Conservation (phyloP, 257 asterid genomes). For the Jacaranda mimosifolia region DNA sequence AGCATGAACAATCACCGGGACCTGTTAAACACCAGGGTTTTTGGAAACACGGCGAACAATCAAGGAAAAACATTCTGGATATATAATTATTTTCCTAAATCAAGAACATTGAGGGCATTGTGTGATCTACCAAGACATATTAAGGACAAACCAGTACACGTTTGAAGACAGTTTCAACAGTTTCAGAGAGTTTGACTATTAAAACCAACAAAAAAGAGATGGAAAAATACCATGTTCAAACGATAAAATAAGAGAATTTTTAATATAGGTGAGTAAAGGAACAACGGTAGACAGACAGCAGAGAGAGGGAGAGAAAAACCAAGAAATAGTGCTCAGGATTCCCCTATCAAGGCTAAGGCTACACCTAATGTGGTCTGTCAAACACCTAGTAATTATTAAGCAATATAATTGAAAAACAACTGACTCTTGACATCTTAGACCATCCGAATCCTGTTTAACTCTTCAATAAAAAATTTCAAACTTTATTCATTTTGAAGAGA, state of each 20-base stretch:
- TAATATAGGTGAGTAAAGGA: background rate
- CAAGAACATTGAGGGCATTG: background rate
- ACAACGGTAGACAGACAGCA: background rate
- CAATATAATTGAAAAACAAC: background rate
- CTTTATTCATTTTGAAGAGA: background rate
- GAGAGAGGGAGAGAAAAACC: background rate
- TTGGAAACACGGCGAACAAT: background rate
- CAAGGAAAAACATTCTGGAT: background rate
- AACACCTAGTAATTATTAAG: background rate
- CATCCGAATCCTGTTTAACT: background rate
- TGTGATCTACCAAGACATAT: conserved; percentile 11
- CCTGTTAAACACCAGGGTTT: background rate
- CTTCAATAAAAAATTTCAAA: background rate
- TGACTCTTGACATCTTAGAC: background rate
- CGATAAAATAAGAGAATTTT: background rate
- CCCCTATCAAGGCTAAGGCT: background rate
- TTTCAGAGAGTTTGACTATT: conserved; percentile 4
- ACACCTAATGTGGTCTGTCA: conserved; percentile 9
- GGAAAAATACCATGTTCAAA: background rate
- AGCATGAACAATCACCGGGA: background rate
- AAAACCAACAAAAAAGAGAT: background rate
- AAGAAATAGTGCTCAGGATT: background rate
- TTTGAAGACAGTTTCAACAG: background rate
- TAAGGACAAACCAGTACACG: background rate
- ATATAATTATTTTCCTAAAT: background rate